Evolutionary conservation across 164 flowering plant species (phyloP), one percentile per base, ranked within the genome.

Genomic region (Tetracentron sinense): DNA sequence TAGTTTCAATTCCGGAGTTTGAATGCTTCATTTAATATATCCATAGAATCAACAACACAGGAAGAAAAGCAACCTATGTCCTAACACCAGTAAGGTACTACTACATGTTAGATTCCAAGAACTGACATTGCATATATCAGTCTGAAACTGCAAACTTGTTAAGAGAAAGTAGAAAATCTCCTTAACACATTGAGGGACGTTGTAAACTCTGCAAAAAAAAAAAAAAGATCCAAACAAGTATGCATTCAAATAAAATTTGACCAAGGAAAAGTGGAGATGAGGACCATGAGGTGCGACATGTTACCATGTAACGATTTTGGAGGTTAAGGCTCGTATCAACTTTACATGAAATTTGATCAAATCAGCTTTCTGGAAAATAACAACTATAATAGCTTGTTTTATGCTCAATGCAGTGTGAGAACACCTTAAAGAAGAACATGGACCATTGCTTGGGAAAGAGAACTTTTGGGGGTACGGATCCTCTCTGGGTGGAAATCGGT

Each of bases 401-500:
- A n/a, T n/a, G n/a, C n/a, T n/a, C n/a, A n/a, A n/a, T n/a, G n/a
- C n/a, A n/a, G n/a, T n/a, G n/a, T n/a, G n/a, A n/a, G n/a, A n/a
- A n/a, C n/a, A n/a, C n/a, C n/a, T n/a, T n/a, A n/a, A n/a, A n/a
- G n/a, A n/a, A n/a, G n/a, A n/a, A n/a, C n/a, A n/a, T n/a, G n/a
- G n/a, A n/a, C n/a, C n/a, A n/a, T n/a, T n/a, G n/a, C n/a, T n/a
- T n/a, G n/a, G n/a, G n/a, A n/a, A n/a, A n/a, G n/a, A n/a, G n/a
- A n/a, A n/a, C n/a, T n/a, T n/a, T n/a, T 7, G 96, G 85, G 58
- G 69, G 89, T 16, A 88, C 53, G 66, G 91, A 91, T 21, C 96
- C 92, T 68, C 78, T 73, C 35, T 83, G 70, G 69, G 85, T 58
- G 62, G 86, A 73, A 16, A 84, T 67, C 0, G 89, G 86, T 0